phyloP scores from a whole-genome alignment of 2,329 filamentous ascomycete species.

The Trichoderma arundinaceum region DNA sequence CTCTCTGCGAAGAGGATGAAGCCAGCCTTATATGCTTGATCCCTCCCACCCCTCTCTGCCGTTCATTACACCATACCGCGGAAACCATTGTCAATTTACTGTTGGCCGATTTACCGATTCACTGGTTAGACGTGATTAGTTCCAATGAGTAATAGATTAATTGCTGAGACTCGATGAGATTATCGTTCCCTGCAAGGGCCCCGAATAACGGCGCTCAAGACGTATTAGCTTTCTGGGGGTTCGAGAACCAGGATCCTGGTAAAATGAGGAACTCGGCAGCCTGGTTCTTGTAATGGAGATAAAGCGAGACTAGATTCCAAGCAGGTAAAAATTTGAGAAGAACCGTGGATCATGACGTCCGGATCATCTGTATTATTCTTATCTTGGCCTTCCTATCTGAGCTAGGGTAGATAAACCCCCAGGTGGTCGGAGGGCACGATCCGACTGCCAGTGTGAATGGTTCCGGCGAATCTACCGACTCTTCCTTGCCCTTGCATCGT shows the following conservation, averaged over 20 bases:
- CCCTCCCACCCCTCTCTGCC: background rate
- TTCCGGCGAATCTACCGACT: background rate
- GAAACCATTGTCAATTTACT: background rate
- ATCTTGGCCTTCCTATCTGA: constrained; percentile 29
- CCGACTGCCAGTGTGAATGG: background rate
- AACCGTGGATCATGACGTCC: constrained; percentile 7
- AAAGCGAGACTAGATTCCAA: background rate
- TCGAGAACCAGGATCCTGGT: background rate
- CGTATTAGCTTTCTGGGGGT: background rate
- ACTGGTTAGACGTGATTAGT: background rate
- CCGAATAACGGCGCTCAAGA: constrained; percentile 16
- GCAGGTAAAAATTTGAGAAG: background rate
- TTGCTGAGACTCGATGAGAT: background rate
- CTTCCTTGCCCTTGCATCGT: too few relatives aligned
- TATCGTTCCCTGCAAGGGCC: background rate
- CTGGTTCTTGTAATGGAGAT: background rate
- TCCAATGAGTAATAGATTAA: background rate
- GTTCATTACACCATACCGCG: background rate
- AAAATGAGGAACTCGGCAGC: background rate
- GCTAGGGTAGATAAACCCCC: constrained; percentile 6
- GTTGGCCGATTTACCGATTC: background rate
- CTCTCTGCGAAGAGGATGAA: background rate
- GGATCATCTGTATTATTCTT: constrained; percentile 15
- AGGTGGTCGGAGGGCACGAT: background rate
- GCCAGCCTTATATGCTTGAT: background rate